These are phyloP conservation scores for Tetrastigma voinierianum DNA, from an alignment of 164 flowering plant species.

Conservation along the genomic window DNA sequence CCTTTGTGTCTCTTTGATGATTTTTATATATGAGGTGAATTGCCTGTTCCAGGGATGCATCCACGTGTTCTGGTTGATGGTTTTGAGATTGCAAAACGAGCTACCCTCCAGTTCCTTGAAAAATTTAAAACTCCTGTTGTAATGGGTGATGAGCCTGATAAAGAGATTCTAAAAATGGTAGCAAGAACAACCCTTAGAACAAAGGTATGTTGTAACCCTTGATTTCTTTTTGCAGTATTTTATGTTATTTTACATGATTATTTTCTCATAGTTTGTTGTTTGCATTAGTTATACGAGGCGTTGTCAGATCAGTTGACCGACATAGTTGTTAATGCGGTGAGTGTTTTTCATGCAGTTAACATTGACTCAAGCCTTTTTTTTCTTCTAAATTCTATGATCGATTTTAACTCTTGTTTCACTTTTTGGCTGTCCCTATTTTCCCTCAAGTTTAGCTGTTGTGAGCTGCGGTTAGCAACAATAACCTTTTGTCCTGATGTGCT, in stretches of 20 bases:
- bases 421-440: background rate
- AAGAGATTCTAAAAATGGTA: slow-evolving; percentile 91
- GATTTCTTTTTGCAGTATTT: background rate
- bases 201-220: slow-evolving; percentile 46
- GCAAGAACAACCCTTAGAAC: slow-evolving; percentile 96
- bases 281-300: slow-evolving; percentile 70
- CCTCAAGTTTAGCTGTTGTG: background rate
- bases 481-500: background rate
- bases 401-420: background rate
- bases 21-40: background rate
- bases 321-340: slow-evolving; percentile 83
- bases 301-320: slow-evolving; percentile 98
- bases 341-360: slow-evolving; percentile 20
- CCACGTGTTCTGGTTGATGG: slow-evolving; percentile 99
- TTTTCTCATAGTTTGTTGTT: background rate
- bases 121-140: slow-evolving; percentile 91
- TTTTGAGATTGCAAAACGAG: slow-evolving; percentile 95
- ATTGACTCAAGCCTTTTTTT: background rate
- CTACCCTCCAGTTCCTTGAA: slow-evolving; percentile 91
- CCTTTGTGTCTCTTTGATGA: background rate
- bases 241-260: background rate
- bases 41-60: slow-evolving; percentile 77
- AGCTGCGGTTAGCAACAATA: background rate
- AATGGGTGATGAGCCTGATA: slow-evolving; percentile 91
- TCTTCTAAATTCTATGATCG: background rate